Base-by-base conservation (phyloP, 345 rosid genomes). In the Brassica juncea region DNA sequence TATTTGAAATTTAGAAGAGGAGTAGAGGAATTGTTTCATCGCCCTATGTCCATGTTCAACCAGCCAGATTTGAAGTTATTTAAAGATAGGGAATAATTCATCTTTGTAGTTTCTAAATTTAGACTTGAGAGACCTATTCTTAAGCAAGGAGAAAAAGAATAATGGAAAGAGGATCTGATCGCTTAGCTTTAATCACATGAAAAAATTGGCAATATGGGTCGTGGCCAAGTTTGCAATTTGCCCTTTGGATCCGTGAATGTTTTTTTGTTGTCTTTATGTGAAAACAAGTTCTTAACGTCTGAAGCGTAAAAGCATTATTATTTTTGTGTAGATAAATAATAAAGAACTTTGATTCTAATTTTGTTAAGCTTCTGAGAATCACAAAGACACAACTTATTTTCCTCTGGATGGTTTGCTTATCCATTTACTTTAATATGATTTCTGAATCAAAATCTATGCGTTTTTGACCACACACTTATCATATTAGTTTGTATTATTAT, bases 131-230 rank as follows among this genome's bases (percentile, higher is more conserved):
- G 75, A 80, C 27, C 83, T 69, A 74, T 74, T 80, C 75, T 37
- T 74, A 37, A 63, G 82, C 66, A 66, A 81, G 92, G 44, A 81
- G 89, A 65, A 79, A 82, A 61, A 86, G 27, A 80, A 89, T 89
- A 54, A 39, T 84, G 78, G 89, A 87, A 70, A 59, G 87, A 68
- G 87, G 92, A 52, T 77, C 83, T 12, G 90, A 89, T 77, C 86
- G 87, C 54, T 32, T 87, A 74, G 89, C 88, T 4, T 54, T 89
- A 67, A 89, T 89, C 74, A 19, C 21, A 19, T 19, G 21, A 19
- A 19, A 19, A 19, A 19, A 19, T 19, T 19, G 21, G 21, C 21
- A 19, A 19, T 19, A 19, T 19, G 21, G 21, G 21, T 19, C 21
- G 21, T 19, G 21, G 21, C 21, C 21, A 19, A 19, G 21, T 19